Base-by-base conservation (phyloP, 169 alveolate genomes). In the Perkinsus marinus region DNA sequence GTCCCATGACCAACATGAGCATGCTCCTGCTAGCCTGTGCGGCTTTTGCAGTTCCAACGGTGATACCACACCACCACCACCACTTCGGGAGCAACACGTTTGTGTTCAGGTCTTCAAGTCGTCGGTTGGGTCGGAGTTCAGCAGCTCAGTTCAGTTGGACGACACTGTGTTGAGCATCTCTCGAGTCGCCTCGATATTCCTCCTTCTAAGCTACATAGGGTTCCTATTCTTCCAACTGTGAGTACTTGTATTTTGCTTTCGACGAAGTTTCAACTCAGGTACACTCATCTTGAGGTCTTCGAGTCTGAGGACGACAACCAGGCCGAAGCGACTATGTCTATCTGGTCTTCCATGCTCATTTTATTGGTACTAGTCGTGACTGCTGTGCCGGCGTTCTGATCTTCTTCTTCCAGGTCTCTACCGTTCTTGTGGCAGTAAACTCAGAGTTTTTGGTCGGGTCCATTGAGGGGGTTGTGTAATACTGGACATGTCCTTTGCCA, bases 391-490 rank as follows among this genome's bases (percentile, higher is more conserved):
- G n/a, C n/a, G n/a, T 43, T 43, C 68, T 17, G 26, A 43, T 9
- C 26, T 43, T 43, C 17, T 17, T 43, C 17, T 57, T 26, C 22
- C 79, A 57, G 79, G 79, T 57, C 22, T 57, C 79, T 13, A 95
- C 96, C 0, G 0, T 93, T 39, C 90, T 95, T 26, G 95, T 95
- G 89, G 93, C 96, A 68, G 38, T 94, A 9, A 94, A 94, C 39
- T 93, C 95, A 19, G 96, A 95, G 91, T 95, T 89, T 89, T 94
- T 95, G 16, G 92, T 95, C 38, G 94, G 92, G 30, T 93, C 96
- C 13, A 94, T 95, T 68, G 95, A 93, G 90, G 68, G 94, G n/a
- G 95, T 95, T 43, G 93, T 95, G 30, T 94, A 93, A 79, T 94
- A 93, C 90, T 94, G 93, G 92, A 92, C 93, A 10, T 10, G 89